These are phyloP conservation scores for Kluyveromyces nonfermentans DNA, from an alignment of 805 yeast genomes.

Conservation along the genomic window DNA sequence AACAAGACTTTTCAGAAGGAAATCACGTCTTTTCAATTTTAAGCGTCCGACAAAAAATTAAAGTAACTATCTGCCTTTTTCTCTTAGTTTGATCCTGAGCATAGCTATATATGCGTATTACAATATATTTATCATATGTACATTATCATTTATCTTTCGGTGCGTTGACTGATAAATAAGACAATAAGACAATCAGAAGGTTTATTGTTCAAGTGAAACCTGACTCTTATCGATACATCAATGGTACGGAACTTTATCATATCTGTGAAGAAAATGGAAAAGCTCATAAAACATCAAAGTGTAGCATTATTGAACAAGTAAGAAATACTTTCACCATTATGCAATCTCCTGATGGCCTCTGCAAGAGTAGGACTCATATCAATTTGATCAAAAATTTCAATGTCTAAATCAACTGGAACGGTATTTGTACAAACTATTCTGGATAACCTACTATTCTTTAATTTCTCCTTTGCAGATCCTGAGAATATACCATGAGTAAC, in stretches of 20 bases:
- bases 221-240: too few species aligned
- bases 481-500: slow-evolving; percentile 94
- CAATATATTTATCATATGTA: neutral
- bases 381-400: slow-evolving; percentile 53
- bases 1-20: slow-evolving; percentile 13
- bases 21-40: slow-evolving; percentile 21
- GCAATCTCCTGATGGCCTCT: slow-evolving; percentile 88
- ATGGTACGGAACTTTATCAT: too few species aligned
- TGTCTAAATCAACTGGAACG: slow-evolving; percentile 67
- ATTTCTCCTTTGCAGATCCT: slow-evolving; percentile 68
- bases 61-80: neutral
- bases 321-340: slow-evolving; percentile 92
- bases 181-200: neutral
- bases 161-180: neutral
- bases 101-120: neutral
- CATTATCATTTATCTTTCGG: neutral
- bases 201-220: too few species aligned
- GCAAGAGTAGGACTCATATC: slow-evolving; percentile 85
- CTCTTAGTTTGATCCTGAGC: neutral
- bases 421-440: slow-evolving; percentile 88
- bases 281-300: neutral
- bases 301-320: slow-evolving; percentile 72
- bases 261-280: too few species aligned
- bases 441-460: slow-evolving; percentile 57
- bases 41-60: slow-evolving; percentile 9